Evolutionary conservation across 176 grass and related monocot species (phyloP).

Genomic region (Rhipidocladum racemiflorum): DNA sequence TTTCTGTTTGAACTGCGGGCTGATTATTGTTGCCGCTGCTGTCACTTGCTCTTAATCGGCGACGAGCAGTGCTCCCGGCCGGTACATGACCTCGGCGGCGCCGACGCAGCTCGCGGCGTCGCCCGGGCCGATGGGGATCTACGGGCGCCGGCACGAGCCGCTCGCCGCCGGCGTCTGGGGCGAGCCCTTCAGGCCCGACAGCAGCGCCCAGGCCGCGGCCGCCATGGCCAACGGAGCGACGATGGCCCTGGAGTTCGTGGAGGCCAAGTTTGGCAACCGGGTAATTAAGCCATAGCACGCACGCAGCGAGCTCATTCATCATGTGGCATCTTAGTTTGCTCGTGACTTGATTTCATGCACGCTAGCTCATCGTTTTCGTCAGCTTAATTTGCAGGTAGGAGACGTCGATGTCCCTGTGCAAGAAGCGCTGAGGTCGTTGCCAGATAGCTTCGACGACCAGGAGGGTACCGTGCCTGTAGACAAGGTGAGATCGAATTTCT

Average conservation of each 20-base stretch:
- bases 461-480: conserved; percentile 12
- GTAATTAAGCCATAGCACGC: not conserved
- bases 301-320: not conserved
- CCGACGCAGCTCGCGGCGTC: not conserved
- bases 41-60: not conserved
- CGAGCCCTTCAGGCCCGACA: not conserved
- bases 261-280: conserved; percentile 7
- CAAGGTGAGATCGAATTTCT: conserved; percentile 32
- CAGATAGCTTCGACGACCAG: conserved; percentile 35
- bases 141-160: conserved; percentile 11
- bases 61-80: not conserved
- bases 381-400: not conserved
- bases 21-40: not conserved
- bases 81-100: conserved; percentile 23
- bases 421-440: not conserved
- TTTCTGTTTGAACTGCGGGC: not conserved
- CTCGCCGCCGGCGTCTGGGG: conserved; percentile 5
- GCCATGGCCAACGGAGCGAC: not conserved
- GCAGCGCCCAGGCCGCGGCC: not conserved
- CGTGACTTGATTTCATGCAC: not conserved
- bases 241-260: not conserved
- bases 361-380: not conserved
- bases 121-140: conserved; percentile 36
- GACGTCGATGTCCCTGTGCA: not conserved
- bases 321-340: not conserved